A percentile compares a stretch with the other conserved stretches of the same genome.
phyloP scores from a whole-genome alignment of 202 grass and related monocot species.

The Hordeum pubiflorum region DNA sequence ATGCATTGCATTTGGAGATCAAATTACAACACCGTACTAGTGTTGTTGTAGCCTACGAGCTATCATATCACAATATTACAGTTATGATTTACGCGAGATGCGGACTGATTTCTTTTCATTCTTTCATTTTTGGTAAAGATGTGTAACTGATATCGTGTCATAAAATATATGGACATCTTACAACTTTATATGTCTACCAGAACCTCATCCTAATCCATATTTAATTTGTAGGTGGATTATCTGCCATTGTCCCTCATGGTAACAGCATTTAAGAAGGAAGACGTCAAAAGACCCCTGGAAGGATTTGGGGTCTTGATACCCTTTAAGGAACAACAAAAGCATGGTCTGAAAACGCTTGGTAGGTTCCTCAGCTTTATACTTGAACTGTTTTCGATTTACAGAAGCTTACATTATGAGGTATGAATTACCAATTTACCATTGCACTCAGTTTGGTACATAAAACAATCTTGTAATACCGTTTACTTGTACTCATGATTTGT shows the following conservation, averaged over 20 bases:
- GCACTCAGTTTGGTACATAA: background rate
- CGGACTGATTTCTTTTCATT: background rate
- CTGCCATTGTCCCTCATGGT: conserved; percentile 81
- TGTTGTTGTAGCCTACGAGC: background rate
- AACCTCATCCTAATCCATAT: background rate
- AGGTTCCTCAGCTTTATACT: conserved; percentile 29
- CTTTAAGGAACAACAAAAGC: conserved; percentile 84
- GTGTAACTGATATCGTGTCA: background rate
- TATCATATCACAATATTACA: conserved; percentile 4
- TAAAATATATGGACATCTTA: background rate
- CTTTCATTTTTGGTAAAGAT: background rate
- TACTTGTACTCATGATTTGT: conserved; percentile 16
- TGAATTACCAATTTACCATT: background rate
- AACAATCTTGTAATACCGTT: background rate
- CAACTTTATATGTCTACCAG: background rate
- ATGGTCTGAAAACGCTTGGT: conserved; percentile 91
- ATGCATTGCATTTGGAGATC: background rate
- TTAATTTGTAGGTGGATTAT: conserved; percentile 69
- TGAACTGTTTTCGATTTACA: background rate
- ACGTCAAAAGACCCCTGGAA: conserved; percentile 74
- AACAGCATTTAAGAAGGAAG: conserved; percentile 90
- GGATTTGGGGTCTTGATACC: conserved; percentile 94
- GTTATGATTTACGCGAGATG: background rate
- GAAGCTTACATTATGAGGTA: background rate
- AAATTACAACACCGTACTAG: background rate